These are phyloP conservation scores for Artemisia tridentata DNA, from an alignment of 129 eudicot genomes.

Conservation along the genomic window DNA sequence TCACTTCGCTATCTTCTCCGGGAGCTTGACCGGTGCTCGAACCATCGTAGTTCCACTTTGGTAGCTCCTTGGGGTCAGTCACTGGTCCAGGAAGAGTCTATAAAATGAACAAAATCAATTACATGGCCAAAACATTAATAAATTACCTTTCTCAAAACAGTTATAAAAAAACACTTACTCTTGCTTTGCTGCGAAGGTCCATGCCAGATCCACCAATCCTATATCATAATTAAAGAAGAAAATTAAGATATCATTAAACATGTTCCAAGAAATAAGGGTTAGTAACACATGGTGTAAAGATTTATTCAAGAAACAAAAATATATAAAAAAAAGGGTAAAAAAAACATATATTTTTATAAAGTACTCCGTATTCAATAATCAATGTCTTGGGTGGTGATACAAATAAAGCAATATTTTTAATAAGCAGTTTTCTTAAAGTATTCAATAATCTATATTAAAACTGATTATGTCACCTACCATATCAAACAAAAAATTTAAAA, in stretches of 20 bases:
- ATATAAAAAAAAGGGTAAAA: too few species aligned
- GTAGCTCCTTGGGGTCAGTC: slow-evolving; percentile 66
- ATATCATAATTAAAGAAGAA: background rate
- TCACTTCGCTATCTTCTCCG: slow-evolving; percentile 93
- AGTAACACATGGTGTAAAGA: too few species aligned
- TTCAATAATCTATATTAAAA: too few species aligned
- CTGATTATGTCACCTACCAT: too few species aligned
- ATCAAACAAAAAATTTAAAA: background rate
- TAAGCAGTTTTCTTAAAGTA: too few species aligned
- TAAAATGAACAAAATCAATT: background rate
- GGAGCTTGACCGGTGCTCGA: slow-evolving; percentile 97
- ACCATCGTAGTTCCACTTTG: slow-evolving; percentile 93
- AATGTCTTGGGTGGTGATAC: too few species aligned
- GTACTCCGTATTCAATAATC: too few species aligned
- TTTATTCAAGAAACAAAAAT: too few species aligned
- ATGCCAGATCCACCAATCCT: slow-evolving; percentile 98
- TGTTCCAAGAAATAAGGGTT: background rate
- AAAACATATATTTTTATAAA: too few species aligned
- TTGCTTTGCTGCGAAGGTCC: slow-evolving; percentile 91
- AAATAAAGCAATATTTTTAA: too few species aligned
- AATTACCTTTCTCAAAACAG: background rate
- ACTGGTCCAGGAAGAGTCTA: slow-evolving; percentile 78
- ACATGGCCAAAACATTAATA: background rate
- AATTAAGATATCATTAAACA: background rate
- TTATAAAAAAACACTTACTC: slow-evolving; percentile 35